phyloP scores from a whole-genome alignment of 495 filamentous ascomycete genomes.

The Daldinia grandis region DNA sequence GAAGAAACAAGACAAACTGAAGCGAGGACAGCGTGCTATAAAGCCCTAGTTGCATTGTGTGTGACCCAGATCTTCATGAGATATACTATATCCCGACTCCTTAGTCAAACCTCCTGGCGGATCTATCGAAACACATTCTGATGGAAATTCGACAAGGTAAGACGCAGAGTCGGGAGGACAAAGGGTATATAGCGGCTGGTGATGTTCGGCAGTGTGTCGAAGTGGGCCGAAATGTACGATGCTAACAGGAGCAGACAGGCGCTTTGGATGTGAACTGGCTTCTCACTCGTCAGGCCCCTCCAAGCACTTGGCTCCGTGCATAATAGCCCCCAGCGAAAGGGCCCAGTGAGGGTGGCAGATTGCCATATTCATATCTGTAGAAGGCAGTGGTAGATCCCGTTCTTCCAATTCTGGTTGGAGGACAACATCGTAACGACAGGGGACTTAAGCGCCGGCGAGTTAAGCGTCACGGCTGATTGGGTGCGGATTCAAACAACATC shows the following conservation, averaged over 20 bases:
- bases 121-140: constrained; percentile 57
- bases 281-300: constrained; percentile 48
- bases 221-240: constrained; percentile 35
- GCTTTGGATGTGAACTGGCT: constrained; percentile 49
- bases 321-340: constrained; percentile 46
- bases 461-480: constrained; percentile 32
- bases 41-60: constrained; percentile 46
- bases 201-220: constrained; percentile 53
- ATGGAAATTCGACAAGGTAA: constrained; percentile 52
- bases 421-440: constrained; percentile 28
- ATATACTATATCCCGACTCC: constrained; percentile 43
- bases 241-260: constrained; percentile 40
- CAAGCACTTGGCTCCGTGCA: constrained; percentile 49
- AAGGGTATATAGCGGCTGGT: constrained; percentile 65
- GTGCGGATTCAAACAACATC: constrained; percentile 23
- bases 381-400: constrained; percentile 28
- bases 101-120: constrained; percentile 50
- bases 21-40: constrained; percentile 44
- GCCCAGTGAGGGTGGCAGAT: constrained; percentile 47
- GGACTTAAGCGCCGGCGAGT: constrained; percentile 39
- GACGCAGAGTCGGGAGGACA: constrained; percentile 46
- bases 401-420: constrained; percentile 41
- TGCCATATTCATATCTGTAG: constrained; percentile 38
- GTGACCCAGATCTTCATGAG: constrained; percentile 45
- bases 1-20: constrained; percentile 39